Percentiles rank a stretch among this genome's conserved stretches.
These are phyloP conservation scores for Amphibolis antarctica DNA, from an alignment of 106 monocot genomes.

Conservation along the genomic window DNA sequence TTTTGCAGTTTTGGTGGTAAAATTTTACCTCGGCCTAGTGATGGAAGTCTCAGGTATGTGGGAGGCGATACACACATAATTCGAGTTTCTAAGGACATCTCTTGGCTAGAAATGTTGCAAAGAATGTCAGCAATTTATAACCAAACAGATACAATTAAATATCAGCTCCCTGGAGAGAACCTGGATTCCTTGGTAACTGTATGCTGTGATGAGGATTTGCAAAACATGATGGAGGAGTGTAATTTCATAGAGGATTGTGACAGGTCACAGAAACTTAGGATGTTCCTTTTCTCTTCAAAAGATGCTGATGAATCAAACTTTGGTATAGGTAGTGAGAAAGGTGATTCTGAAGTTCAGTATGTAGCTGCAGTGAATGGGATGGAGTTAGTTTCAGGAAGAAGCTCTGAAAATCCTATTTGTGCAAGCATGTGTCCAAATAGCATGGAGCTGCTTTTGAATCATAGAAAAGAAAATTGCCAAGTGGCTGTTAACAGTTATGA, in stretches of 20 bases:
- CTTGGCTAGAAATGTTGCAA: conserved; percentile 60
- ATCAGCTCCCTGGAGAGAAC: conserved; percentile 86
- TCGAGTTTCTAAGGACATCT: conserved; percentile 43
- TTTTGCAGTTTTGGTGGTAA: conserved; percentile 83
- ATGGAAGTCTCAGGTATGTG: conserved; percentile 83
- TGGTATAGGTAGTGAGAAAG: conserved; percentile 38
- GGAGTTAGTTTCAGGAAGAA: conserved; percentile 32
- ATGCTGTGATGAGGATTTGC: conserved; percentile 73
- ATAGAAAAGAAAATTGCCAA: conserved; percentile 33
- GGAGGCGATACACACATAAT: conserved; percentile 81
- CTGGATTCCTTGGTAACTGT: conserved; percentile 80
- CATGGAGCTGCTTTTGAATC: conserved; percentile 49
- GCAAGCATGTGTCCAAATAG: conserved; percentile 31
- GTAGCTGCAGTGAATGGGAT: conserved; percentile 90
- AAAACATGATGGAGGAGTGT: conserved; percentile 91
- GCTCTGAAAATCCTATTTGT: conserved; percentile 30
- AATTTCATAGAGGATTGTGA: conserved; percentile 41
- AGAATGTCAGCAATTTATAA: conserved; percentile 40
- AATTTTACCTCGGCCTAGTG: conserved; percentile 80
- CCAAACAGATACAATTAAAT: conserved; percentile 55
- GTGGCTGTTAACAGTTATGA: conserved; percentile 12
- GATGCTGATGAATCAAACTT: conserved; percentile 41
- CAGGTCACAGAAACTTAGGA: conserved; percentile 58
- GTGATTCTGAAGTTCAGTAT: conserved; percentile 54
- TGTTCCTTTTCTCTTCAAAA: conserved; percentile 62